Base-by-base conservation (phyloP, 495 filamentous ascomycete genomes). In the Trichoderma virens region DNA sequence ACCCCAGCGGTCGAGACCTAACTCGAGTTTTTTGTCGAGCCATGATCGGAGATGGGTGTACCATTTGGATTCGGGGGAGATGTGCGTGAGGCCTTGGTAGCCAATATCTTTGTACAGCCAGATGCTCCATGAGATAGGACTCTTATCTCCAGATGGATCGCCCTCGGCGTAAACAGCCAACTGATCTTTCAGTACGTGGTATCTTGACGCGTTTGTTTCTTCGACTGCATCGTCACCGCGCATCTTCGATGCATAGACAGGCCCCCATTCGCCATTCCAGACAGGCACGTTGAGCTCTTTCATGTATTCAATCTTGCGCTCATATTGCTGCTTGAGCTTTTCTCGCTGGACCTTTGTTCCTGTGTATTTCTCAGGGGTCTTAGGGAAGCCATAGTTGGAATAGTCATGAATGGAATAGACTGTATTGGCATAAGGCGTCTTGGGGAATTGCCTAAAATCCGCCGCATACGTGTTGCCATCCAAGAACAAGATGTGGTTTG, bases 71-170 rank as follows among this genome's bases (percentile, higher is more conserved):
- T n/a, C n/a, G n/a, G n/a, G n/a, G n/a, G n/a, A n/a, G n/a, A n/a
- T n/a, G n/a, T n/a, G n/a, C n/a, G n/a, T n/a, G n/a, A n/a, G n/a
- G n/a, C n/a, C n/a, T n/a, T n/a, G n/a, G n/a, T n/a, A n/a, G n/a
- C n/a, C n/a, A n/a, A n/a, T n/a, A n/a, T n/a, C n/a, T n/a, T n/a
- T 88, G 72, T 87, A 88, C 0, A 84, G 70, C 85, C 85, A 88
- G 68, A 88, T 88, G 47, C 74, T 80, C 85, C 85, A 88, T 79
- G 70, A 60, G 80, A 73, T 67, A 78, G 78, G 71, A 80, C 54
- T 35, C 38, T 61, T 56, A 64, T 62, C 11, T 5, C 47, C 32
- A 20, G 47, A 47, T 43, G 16, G 14, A 28, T 20, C 41, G 28
- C 11, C 34, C 34, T n/a, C n/a, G n/a, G n/a, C n/a, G n/a, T n/a